These are phyloP conservation scores for Phoma sp. DNA, from an alignment of 2,329 filamentous ascomycete genomes.

Conservation along the genomic window DNA sequence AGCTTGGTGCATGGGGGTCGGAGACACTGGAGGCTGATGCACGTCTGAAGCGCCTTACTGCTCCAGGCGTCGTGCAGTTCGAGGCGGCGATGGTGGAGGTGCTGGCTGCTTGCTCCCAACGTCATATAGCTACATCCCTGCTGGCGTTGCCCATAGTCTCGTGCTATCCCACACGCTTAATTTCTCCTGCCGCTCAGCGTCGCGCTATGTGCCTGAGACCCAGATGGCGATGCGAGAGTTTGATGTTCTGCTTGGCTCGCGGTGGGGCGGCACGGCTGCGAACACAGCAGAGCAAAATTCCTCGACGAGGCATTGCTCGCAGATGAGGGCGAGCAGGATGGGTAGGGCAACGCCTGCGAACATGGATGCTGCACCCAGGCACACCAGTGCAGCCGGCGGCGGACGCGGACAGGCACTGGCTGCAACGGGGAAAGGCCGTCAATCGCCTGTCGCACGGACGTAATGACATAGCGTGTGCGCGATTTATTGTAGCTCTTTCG, in stretches of 20 bases:
- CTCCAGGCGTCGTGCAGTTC: conserved; percentile 13
- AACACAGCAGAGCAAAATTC: neutral
- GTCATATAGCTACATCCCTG: conserved; percentile 21
- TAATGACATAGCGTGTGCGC: conserved; percentile 22
- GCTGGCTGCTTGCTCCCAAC: conserved; percentile 17
- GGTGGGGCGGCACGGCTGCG: conserved; percentile 1
- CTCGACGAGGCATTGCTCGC: neutral
- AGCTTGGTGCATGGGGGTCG: conserved; percentile 25
- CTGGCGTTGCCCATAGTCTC: conserved; percentile 13
- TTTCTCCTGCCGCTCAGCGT: conserved; percentile 28
- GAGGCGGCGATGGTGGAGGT: conserved; percentile 15
- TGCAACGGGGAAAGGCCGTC: conserved; percentile 24
- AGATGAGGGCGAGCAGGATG: neutral
- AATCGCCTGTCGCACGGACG: conserved; percentile 20
- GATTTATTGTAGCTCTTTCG: conserved; percentile 23
- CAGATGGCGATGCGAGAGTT: conserved; percentile 10
- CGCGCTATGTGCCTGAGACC: conserved; percentile 19
- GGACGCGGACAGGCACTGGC: conserved; percentile 16
- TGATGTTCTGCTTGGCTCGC: neutral
- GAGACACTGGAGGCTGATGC: conserved; percentile 12
- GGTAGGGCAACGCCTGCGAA: neutral
- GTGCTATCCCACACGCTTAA: conserved; percentile 33
- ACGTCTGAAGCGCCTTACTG: conserved; percentile 12
- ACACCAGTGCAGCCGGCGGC: conserved; percentile 12
- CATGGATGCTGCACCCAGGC: conserved; percentile 5